Evolutionary conservation across 768 basidiomycete genomes (phyloP), one percentile per base, ranked within the genome.

Genomic region (Suillus lakei): DNA sequence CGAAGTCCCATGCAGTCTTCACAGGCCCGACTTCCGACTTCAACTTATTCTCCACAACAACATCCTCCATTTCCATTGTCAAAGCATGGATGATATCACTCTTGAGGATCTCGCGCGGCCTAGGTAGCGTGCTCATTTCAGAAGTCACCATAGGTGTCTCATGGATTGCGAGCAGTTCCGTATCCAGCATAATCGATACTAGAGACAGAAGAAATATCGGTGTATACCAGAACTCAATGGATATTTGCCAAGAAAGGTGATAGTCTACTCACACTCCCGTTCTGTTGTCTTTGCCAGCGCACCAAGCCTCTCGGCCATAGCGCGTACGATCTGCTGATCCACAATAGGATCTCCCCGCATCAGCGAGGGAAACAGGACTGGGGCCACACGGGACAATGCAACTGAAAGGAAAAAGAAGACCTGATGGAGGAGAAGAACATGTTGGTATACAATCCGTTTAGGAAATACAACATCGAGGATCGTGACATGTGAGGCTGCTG

Each of bases 391-490:
- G 18, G 85, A 86, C 12, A 94, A 82, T 0, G 91, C 92, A 44
- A 93, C 83, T 36, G 87, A 91, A 64, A 90, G 71, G 73, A 92
- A 89, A 70, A 93, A 77, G 76, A 92, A 94, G 32, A 92, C 72
- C 67, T 93, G 88, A 70, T 92, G 93, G 44, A 95, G 80, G 75
- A 94, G 86, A 43, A 85, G 78, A 66, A 93, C 84, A 76, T 95
- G 91, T 72, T 96, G 93, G 73, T 89, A 91, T 1, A 86, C 83
- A 1, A 91, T 85, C 15, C 91, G 85, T 7, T 80, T 78, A 0
- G 92, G 92, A 77, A 92, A 90, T 44, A 85, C 26, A 34, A 68
- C 61, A 50, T 78, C 71, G 10, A 86, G 70, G 36, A 88, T 41
- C 32, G 68, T 74, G 64, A 71, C 62, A 34, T 68, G 61, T 0